A percentile compares a stretch with the other conserved stretches of the same genome.
Conservation (phyloP, 176 grass and related monocot species). For the Zea luxurians region DNA sequence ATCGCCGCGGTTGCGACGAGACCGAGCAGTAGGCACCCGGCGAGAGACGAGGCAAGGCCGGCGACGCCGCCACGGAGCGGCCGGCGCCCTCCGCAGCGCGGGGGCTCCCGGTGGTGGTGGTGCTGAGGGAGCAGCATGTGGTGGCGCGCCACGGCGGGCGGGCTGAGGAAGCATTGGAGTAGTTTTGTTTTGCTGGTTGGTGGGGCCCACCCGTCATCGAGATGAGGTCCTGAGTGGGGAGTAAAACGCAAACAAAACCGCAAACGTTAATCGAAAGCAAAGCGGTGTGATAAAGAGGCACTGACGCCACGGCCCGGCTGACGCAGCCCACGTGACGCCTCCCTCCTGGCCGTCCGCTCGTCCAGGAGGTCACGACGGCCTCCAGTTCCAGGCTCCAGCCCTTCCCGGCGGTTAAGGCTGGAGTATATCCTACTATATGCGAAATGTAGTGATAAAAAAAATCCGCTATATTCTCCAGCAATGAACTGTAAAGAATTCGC, state of each 20-base stretch:
- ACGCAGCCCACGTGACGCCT: no score
- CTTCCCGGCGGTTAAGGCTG: no score
- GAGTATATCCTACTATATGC: no score
- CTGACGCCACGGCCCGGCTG: no score
- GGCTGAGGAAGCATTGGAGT: no score
- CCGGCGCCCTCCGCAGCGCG: neutral
- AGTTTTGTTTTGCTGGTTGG: neutral
- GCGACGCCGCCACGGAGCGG: neutral
- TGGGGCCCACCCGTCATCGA: conserved; percentile 8
- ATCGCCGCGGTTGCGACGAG: neutral
- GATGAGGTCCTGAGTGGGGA: no score
- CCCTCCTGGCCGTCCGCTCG: no score
- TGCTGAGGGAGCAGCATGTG: conserved; percentile 30
- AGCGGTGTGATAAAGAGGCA: neutral
- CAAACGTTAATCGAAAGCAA: conserved; percentile 20
- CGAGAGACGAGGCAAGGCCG: neutral
- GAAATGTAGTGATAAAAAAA: no score
- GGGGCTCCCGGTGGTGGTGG: neutral
- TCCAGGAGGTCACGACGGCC: no score
- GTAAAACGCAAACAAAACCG: neutral
- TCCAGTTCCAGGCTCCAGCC: no score
- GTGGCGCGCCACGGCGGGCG: neutral
- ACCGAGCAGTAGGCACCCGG: conserved; percentile 25
- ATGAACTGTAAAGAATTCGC: no score
- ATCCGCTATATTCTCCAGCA: no score